A percentile compares a stretch with the other conserved stretches of the same genome.
Evolutionary conservation across 805 yeast genomes (phyloP).

Genomic region (Candida sphagnicola): DNA sequence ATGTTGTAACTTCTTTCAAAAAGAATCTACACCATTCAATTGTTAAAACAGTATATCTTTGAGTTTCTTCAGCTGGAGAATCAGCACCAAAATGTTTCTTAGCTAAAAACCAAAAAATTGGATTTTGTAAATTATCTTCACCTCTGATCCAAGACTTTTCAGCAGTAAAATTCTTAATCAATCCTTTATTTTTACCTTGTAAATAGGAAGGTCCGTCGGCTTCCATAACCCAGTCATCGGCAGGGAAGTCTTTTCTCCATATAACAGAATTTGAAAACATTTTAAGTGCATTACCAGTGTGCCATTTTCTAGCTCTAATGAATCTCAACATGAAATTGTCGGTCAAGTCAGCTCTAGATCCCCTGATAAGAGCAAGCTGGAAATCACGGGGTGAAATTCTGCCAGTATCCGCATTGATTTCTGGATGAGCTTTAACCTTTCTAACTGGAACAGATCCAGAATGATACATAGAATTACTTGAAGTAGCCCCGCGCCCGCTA

Average conservation of each 20-base stretch:
- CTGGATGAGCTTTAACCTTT: not conserved
- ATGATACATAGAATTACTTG: not conserved
- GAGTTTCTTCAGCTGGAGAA: conserved; percentile 61
- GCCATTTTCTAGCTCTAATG: conserved; percentile 84
- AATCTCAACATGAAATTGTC: conserved; percentile 77
- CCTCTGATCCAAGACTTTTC: conserved; percentile 79
- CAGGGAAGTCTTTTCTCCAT: conserved; percentile 67
- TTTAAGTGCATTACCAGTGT: conserved; percentile 57
- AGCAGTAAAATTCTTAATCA: conserved; percentile 51
- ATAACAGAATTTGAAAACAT: conserved; percentile 72
- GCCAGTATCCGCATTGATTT: conserved; percentile 1
- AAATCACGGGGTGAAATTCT: conserved; percentile 22
- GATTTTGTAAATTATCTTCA: conserved; percentile 66
- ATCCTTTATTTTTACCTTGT: conserved; percentile 37
- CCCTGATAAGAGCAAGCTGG: conserved; percentile 42
- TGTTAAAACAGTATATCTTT: conserved; percentile 66
- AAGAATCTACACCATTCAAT: conserved; percentile 83
- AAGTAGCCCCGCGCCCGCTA: not conserved
- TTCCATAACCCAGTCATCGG: conserved; percentile 57
- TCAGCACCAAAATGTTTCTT: conserved; percentile 56
- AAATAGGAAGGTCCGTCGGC: conserved; percentile 68
- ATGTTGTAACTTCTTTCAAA: conserved; percentile 53
- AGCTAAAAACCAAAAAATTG: conserved; percentile 79
- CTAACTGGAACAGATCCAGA: not conserved
- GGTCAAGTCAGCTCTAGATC: conserved; percentile 65